Evolutionary conservation across 805 yeast genomes (phyloP), one percentile per base, ranked within the genome.

Genomic region (Saturnispora quitensis): DNA sequence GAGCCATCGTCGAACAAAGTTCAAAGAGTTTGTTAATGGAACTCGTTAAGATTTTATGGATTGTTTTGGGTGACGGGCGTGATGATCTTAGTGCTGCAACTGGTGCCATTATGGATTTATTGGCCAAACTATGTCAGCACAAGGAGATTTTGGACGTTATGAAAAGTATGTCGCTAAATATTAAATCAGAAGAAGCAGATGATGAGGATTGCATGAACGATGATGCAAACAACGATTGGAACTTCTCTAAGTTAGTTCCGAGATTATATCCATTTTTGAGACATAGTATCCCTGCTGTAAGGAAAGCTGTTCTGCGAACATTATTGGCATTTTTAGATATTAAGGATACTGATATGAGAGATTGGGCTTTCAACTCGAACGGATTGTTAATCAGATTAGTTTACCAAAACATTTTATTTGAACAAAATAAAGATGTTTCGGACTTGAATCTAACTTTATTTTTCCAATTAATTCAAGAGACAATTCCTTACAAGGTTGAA

Each of bases 11-110:
- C 44, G 52, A 50, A 31, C 48, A 50, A 25, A 50, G 52, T 31
- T 73, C 76, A n/a, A 60, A 77, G 35, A 72, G 72, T 38, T 64
- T 81, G 25, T 74, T 78, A 3, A 73, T 73, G 50, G 69, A 76
- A 17, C 64, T 79, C 20, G 68, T 79, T 33, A 74, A 77, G 12
- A 93, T 89, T 2, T 82, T 93, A n/a, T 93, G 99, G 99, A 83
- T 81, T 49, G 87, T 95, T 50, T 70, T 93, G 31, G 80, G 89
- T 2, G 86, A 85, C 60, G 72, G 91, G 52, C 82, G 86, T 59
- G 99, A 93, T 65, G 99, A 93, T 66, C 73, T 93, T 47, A 86
- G 96, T 12, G 95, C 98, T 0, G 85, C 97, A 4, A 89, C 93
- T 43, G 97, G 98, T 36, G 86, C 95, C 2, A 93, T 93, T 1